A percentile compares a stretch with the other conserved stretches of the same genome.
These are phyloP conservation scores for Phtheirospermum japonicum DNA, from an alignment of 257 asterid species.

Conservation along the genomic window DNA sequence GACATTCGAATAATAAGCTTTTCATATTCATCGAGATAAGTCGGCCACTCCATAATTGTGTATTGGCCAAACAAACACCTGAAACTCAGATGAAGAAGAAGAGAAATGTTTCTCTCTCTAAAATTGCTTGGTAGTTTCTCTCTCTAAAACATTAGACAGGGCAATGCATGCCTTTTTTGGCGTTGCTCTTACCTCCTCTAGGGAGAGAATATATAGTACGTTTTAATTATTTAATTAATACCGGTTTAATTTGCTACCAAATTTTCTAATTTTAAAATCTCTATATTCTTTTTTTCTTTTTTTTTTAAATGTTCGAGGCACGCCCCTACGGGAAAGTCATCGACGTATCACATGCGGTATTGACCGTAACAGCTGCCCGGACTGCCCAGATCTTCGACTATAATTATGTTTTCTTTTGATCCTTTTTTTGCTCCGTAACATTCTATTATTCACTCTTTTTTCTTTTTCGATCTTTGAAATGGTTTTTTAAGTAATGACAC, in stretches of 20 bases:
- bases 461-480: neutral
- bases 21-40: slow-evolving; percentile 81
- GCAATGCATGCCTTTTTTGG: slow-evolving; percentile 7
- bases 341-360: slow-evolving; percentile 17
- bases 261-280: neutral
- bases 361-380: slow-evolving; percentile 25
- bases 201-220: no score
- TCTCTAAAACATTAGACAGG: slow-evolving; percentile 16
- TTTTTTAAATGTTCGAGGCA: no score
- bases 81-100: no score
- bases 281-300: no score
- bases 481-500: slow-evolving; percentile 25
- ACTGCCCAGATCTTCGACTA: slow-evolving; percentile 24
- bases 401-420: neutral
- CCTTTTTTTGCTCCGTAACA: slow-evolving; percentile 16
- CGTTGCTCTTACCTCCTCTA: no score
- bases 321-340: neutral
- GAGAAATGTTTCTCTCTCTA: neutral
- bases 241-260: neutral
- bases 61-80: no score
- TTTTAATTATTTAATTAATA: no score
- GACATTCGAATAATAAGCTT: slow-evolving; percentile 86
- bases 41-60: slow-evolving; percentile 66
- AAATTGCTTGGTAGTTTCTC: slow-evolving; percentile 17
- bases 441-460: neutral